phyloP scores from a whole-genome alignment of 306 rosid species.

The Inga leiocalycina region DNA sequence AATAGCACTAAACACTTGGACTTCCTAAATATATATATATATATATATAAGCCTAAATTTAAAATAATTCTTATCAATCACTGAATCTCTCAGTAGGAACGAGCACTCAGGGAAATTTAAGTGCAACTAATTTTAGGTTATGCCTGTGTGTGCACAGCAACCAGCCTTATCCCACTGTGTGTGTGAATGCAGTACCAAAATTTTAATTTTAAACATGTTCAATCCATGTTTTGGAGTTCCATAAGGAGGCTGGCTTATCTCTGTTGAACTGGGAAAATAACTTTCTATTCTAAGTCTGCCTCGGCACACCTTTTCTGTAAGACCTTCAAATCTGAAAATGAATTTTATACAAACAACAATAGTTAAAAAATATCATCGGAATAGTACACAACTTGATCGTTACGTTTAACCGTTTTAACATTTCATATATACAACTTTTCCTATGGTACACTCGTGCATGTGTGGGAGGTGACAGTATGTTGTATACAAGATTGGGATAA shows the following conservation, averaged over 20 bases:
- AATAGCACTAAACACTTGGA: neutral
- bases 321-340: neutral
- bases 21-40: neutral
- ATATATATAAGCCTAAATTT: neutral
- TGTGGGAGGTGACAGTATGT: too few species aligned
- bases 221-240: neutral
- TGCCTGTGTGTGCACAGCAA: neutral
- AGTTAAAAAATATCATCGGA: neutral
- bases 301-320: neutral
- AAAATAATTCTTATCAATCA: neutral
- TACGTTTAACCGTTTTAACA: neutral
- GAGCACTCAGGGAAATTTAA: neutral
- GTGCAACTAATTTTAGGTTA: neutral
- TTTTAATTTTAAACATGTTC: neutral
- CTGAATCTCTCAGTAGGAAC: neutral
- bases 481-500: too few species aligned
- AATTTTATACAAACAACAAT: neutral
- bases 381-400: neutral
- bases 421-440: neutral
- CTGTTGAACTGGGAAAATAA: neutral
- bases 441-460: too few species aligned
- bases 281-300: conserved; percentile 1
- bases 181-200: neutral
- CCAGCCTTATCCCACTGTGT: too few species aligned
- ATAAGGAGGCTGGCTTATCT: neutral